Percentiles rank a stretch among this genome's conserved stretches.
Conservation (phyloP, 2,329 filamentous ascomycete genomes). For the Westerdykella sp. region DNA sequence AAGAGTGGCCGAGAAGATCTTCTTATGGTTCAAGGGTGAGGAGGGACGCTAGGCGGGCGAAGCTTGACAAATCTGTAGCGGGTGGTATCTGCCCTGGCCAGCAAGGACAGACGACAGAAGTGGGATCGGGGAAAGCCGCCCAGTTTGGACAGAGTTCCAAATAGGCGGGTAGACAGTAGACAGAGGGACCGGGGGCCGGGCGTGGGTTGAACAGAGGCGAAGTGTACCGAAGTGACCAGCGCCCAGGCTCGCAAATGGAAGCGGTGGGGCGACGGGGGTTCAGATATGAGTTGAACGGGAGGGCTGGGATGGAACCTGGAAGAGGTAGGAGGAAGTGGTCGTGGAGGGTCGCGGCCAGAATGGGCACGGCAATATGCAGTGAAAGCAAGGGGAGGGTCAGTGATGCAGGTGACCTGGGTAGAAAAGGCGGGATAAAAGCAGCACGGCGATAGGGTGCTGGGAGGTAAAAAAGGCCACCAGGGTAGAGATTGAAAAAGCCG, state of each 20-base stretch:
- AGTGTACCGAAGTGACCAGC: constrained; percentile 25
- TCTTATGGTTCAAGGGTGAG: constrained; percentile 16
- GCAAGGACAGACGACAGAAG: constrained; percentile 28
- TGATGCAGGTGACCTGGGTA: constrained; percentile 22
- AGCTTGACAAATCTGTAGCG: constrained; percentile 24
- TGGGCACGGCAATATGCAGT: constrained; percentile 24
- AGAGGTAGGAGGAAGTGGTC: constrained; percentile 13
- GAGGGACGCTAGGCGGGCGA: constrained; percentile 9
- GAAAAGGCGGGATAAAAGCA: constrained; percentile 21
- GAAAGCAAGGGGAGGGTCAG: constrained; percentile 26
- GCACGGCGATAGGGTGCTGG: constrained; percentile 14
- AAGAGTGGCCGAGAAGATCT: constrained; percentile 15
- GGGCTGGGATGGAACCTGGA: constrained; percentile 8
- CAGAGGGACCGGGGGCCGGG: constrained; percentile 11
- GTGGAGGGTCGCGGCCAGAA: constrained; percentile 10
- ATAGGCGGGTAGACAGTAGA: constrained; percentile 6
- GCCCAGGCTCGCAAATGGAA: constrained; percentile 20
- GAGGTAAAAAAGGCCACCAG: constrained; percentile 19
- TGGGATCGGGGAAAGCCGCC: constrained; percentile 14
- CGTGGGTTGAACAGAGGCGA: constrained; percentile 13
- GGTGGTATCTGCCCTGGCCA: constrained; percentile 34
- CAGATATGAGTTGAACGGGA: constrained; percentile 18
- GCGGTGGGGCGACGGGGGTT: constrained; percentile 14
- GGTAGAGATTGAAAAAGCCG: constrained; percentile 23
- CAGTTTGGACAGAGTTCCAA: constrained; percentile 6